These are phyloP conservation scores for Noccaea caerulescens DNA, from an alignment of 345 rosid genomes.

Conservation along the genomic window DNA sequence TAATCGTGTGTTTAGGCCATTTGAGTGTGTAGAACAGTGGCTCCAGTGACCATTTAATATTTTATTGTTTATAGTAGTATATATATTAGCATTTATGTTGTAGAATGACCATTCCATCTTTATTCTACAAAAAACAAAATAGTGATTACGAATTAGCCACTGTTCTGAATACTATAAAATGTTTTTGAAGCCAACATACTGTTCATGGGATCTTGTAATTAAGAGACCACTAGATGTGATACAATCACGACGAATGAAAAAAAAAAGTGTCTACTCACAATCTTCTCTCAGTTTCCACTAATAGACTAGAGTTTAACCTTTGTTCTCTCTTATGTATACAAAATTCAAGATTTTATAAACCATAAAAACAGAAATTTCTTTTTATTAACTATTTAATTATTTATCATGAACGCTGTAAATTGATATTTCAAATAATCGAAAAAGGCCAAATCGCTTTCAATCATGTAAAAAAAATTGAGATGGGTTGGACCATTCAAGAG, in stretches of 20 bases:
- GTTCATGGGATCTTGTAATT: background rate
- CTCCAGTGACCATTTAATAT: too few relatives aligned
- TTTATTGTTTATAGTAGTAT: too few relatives aligned
- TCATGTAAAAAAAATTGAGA: background rate
- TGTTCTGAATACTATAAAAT: too few relatives aligned
- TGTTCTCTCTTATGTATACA: background rate
- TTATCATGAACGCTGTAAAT: background rate
- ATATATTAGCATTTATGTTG: too few relatives aligned
- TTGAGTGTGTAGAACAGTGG: too few relatives aligned
- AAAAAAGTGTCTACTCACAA: background rate
- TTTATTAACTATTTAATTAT: background rate
- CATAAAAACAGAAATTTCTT: too few relatives aligned
- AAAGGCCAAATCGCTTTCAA: conserved; percentile 7
- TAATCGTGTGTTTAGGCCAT: too few relatives aligned
- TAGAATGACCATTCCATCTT: too few relatives aligned
- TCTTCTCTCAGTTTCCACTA: background rate
- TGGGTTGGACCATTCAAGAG: background rate
- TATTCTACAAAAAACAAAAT: too few relatives aligned
- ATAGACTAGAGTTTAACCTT: background rate
- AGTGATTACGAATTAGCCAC: too few relatives aligned
- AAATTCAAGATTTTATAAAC: background rate
- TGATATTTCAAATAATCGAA: conserved; percentile 9
- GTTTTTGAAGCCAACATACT: background rate
- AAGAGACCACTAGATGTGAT: background rate
- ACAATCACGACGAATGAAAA: background rate